Conservation (phyloP, 2,329 filamentous ascomycete species). For the Penicillium glabrum region DNA sequence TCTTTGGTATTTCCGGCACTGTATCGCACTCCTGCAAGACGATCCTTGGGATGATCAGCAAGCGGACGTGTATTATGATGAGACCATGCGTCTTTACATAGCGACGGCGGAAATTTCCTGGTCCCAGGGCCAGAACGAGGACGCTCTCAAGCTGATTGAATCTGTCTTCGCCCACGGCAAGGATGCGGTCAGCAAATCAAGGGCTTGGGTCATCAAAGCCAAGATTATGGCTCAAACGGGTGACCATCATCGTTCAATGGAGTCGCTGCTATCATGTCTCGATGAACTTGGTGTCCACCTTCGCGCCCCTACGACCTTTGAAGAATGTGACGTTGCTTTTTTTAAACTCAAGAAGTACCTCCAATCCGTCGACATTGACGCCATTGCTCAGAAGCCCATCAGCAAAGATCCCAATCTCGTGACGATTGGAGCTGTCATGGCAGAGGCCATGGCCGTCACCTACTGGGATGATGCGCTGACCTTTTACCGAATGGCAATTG, state of each 20-base stretch:
- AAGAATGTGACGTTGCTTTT: constrained; percentile 77
- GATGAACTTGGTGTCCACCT: constrained; percentile 67
- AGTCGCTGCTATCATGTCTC: constrained; percentile 69
- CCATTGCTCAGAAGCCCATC: constrained; percentile 39
- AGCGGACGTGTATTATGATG: constrained; percentile 78
- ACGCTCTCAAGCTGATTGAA: constrained; percentile 67
- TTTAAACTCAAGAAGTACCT: constrained; percentile 61
- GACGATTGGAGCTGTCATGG: constrained; percentile 55
- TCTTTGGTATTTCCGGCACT: constrained; percentile 76
- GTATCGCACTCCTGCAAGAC: constrained; percentile 75
- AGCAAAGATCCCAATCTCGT: constrained; percentile 44
- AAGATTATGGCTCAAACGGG: constrained; percentile 75
- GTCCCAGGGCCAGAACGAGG: constrained; percentile 69
- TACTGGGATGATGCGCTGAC: constrained; percentile 62
- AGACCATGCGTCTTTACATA: constrained; percentile 77
- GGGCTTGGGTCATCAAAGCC: constrained; percentile 79
- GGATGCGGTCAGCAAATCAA: constrained; percentile 74
- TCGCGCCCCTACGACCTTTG: constrained; percentile 65
- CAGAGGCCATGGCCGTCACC: constrained; percentile 58
- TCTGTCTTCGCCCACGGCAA: constrained; percentile 70
- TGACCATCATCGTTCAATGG: constrained; percentile 67
- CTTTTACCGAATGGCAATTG: constrained; percentile 61
- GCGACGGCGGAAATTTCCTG: constrained; percentile 80
- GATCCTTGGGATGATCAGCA: constrained; percentile 71
- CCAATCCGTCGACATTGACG: constrained; percentile 54